Conservation (phyloP, 1,284 basidiomycete genomes). For the Limonomyces culmigenus region DNA sequence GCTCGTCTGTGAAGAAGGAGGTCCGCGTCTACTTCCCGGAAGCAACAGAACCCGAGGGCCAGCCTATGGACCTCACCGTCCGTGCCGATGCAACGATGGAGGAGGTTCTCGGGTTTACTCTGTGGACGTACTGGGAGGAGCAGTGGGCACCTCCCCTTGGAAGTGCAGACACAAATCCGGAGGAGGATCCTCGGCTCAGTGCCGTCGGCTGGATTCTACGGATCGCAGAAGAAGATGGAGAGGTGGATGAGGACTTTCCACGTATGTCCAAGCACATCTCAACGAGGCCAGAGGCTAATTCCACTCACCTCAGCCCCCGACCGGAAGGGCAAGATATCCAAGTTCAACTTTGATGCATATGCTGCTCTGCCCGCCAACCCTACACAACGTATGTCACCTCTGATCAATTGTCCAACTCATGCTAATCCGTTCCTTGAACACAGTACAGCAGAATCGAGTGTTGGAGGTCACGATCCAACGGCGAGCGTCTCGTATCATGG, state of each 20-base stretch:
- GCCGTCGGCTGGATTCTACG: constrained; percentile 89
- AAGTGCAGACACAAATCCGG: constrained; percentile 23
- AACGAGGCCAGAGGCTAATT: neutral
- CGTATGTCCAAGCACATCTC: constrained; percentile 29
- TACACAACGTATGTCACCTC: constrained; percentile 63
- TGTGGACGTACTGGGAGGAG: constrained; percentile 88
- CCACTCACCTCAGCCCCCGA: constrained; percentile 54
- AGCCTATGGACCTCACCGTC: constrained; percentile 50
- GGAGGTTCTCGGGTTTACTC: constrained; percentile 86
- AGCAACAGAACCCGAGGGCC: constrained; percentile 42
- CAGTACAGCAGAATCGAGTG: constrained; percentile 73
- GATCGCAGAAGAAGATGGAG: constrained; percentile 93
- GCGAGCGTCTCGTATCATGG: constrained; percentile 51
- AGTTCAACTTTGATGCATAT: constrained; percentile 86
- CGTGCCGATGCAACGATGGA: constrained; percentile 85
- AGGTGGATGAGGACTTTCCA: constrained; percentile 97
- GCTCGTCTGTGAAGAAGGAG: constrained; percentile 44
- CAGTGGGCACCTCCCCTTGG: constrained; percentile 66
- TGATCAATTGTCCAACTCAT: neutral
- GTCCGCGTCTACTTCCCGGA: constrained; percentile 84
- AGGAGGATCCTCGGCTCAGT: constrained; percentile 35
- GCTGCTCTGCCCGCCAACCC: constrained; percentile 68
- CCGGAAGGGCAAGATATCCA: constrained; percentile 67
- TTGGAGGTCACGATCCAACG: constrained; percentile 65
- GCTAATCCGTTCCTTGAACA: neutral